Conservation (phyloP, 306 rosid genomes). For the Chamaecrista fasciculata region DNA sequence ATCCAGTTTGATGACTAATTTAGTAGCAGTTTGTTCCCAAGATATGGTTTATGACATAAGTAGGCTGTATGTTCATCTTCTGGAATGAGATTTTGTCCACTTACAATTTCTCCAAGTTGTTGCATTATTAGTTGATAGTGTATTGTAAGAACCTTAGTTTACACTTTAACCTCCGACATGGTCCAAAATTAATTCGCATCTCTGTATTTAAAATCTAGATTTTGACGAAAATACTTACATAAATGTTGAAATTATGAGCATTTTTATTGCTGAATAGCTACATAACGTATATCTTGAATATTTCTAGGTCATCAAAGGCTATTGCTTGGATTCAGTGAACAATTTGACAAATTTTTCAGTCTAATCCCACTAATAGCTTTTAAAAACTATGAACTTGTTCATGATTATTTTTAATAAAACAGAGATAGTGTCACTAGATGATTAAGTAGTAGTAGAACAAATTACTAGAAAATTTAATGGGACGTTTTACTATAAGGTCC, state of each 20-base stretch:
- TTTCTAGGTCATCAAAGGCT: not conserved
- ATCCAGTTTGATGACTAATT: not conserved
- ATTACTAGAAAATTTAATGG: too few relatives aligned
- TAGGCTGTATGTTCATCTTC: not conserved
- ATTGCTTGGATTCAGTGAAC: not conserved
- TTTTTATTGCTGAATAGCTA: not conserved
- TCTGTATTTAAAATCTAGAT: not conserved
- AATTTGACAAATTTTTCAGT: not conserved
- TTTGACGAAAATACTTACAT: not conserved
- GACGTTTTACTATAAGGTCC: not conserved
- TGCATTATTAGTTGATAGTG: not conserved
- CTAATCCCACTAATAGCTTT: not conserved
- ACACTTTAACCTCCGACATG: not conserved
- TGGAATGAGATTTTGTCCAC: slow-evolving; percentile 7
- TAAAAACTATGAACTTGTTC: not conserved
- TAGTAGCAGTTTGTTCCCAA: not conserved
- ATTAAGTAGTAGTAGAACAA: not conserved
- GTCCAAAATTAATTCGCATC: too few relatives aligned
- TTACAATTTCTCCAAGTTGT: not conserved
- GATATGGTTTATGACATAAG: too few relatives aligned
- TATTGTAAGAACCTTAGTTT: not conserved
- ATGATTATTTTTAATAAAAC: not conserved
- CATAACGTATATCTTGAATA: not conserved
- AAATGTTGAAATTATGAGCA: not conserved
- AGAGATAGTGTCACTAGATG: too few relatives aligned